Percentiles rank a stretch among this genome's conserved stretches.
Evolutionary conservation across 2,329 filamentous ascomycete species (phyloP).

Genomic region (Sporothrix pallida): DNA sequence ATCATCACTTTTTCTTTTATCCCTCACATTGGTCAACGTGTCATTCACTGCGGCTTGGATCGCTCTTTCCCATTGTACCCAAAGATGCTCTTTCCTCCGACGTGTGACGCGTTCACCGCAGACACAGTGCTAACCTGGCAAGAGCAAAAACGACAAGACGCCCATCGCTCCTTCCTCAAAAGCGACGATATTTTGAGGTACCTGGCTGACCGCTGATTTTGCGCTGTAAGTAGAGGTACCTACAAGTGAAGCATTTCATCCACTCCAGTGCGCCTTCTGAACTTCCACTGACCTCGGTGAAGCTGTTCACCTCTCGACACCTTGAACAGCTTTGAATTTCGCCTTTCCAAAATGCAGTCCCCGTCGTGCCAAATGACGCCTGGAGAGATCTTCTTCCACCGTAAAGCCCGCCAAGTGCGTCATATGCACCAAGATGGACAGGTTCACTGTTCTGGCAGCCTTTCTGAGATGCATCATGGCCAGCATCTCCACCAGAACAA

Average conservation of each 20-base stretch:
- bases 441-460: not conserved
- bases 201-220: not conserved
- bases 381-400: not conserved
- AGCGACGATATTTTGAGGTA: not conserved
- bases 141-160: not conserved
- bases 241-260: not conserved
- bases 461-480: not conserved
- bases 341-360: not conserved
- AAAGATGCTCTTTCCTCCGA: not conserved
- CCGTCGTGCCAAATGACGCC: no score
- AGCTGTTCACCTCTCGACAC: not conserved
- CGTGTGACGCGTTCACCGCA: not conserved
- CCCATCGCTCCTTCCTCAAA: conserved; percentile 1
- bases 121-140: not conserved
- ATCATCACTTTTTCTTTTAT: not conserved
- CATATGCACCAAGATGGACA: not conserved
- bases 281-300: no score
- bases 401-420: not conserved
- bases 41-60: not conserved
- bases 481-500: not conserved
- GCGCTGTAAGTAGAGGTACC: not conserved
- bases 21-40: not conserved
- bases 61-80: not conserved
- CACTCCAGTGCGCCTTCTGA: no score
- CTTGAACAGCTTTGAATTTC: not conserved